These are phyloP conservation scores for Cercospora sojina DNA, from an alignment of 2,329 filamentous ascomycete species.

Conservation along the genomic window DNA sequence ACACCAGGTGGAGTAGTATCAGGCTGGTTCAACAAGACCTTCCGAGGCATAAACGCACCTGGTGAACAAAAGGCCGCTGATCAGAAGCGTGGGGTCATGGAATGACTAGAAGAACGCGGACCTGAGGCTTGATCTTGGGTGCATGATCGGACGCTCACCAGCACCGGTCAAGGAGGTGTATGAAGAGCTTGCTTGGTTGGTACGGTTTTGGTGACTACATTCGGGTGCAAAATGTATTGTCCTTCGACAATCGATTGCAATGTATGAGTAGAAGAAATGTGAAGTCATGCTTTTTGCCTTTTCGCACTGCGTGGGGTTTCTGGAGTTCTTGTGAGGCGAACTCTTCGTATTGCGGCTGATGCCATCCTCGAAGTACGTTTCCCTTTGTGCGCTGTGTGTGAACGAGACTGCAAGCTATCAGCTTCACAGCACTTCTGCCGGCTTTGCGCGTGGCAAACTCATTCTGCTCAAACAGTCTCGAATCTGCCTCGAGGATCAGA, in stretches of 20 bases:
- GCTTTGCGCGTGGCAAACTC: background rate
- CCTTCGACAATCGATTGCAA: background rate
- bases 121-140: constrained; percentile 2
- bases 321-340: background rate
- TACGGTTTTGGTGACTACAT: background rate
- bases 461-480: background rate
- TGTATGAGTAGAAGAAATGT: background rate
- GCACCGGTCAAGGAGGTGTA: background rate
- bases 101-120: constrained; percentile 21
- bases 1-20: constrained; percentile 24
- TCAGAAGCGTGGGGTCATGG: constrained; percentile 30
- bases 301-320: background rate
- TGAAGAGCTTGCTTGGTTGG: background rate
- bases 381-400: background rate
- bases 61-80: constrained; percentile 12
- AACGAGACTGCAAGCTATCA: background rate
- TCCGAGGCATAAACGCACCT: constrained; percentile 28
- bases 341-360: background rate
- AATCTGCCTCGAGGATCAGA: background rate
- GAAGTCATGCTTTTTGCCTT: background rate
- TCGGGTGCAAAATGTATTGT: background rate
- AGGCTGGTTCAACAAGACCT: constrained; percentile 35
- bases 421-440: background rate
- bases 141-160: background rate
- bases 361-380: background rate